These are phyloP conservation scores for Ganoderma lucidum DNA, from an alignment of 1,284 basidiomycete species.

Conservation along the genomic window DNA sequence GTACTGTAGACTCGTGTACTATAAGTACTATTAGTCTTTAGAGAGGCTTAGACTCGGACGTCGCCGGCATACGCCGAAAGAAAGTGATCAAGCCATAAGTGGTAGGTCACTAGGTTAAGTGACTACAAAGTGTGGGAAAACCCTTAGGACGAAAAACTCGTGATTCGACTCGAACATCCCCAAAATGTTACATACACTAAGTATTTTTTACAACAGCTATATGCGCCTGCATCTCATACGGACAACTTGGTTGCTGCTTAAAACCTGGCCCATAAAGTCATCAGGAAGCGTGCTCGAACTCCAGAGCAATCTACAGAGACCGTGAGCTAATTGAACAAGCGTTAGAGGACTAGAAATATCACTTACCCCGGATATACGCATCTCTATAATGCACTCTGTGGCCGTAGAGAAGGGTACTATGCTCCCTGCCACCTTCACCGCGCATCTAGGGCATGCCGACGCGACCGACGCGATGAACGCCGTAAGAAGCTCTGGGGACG, in stretches of 20 bases:
- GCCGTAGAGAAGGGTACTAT: background rate
- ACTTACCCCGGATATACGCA: background rate
- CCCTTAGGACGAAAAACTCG: background rate
- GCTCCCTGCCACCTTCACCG: background rate
- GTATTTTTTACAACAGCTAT: background rate
- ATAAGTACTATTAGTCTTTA: too few relatives aligned
- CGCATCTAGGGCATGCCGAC: background rate
- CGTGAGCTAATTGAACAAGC: background rate
- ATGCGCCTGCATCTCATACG: background rate
- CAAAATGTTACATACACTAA: background rate
- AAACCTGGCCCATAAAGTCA: background rate
- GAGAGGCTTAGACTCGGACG: too few relatives aligned
- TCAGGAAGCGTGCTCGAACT: background rate
- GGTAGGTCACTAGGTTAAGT: background rate
- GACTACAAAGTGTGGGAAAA: background rate
- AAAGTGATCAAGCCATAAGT: background rate
- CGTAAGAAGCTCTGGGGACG: background rate
- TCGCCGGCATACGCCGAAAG: slow-evolving; percentile 1
- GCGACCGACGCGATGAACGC: background rate
- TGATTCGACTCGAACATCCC: background rate
- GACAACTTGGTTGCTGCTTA: background rate
- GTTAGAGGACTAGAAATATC: background rate
- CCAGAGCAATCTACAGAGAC: background rate
- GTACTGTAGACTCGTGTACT: too few relatives aligned
- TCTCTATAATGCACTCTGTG: background rate